phyloP scores from a whole-genome alignment of 768 basidiomycete genomes.

The Stropharia rugosoannulata region DNA sequence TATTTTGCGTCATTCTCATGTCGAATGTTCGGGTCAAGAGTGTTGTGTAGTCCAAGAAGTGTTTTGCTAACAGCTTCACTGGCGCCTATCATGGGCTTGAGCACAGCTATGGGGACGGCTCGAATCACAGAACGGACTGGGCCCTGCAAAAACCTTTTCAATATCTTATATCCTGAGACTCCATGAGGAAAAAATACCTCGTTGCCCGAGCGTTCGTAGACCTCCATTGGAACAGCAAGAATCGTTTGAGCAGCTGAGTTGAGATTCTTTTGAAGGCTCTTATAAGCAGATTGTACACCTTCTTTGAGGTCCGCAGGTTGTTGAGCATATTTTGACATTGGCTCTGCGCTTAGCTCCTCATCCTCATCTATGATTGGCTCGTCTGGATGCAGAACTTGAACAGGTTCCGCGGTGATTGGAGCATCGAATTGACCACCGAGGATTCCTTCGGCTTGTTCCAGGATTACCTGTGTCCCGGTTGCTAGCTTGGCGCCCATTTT shows the following conservation, averaged over 20 bases:
- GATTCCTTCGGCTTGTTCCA: conserved; percentile 92
- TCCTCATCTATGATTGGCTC: conserved; percentile 33
- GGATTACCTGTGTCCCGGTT: conserved; percentile 95
- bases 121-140: conserved; percentile 92
- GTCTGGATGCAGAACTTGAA: conserved; percentile 46
- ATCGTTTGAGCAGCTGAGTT: conserved; percentile 97
- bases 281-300: conserved; percentile 91
- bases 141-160: conserved; percentile 52
- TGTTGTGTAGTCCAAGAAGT: conserved; percentile 88
- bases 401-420: conserved; percentile 64
- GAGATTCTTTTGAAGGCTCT: conserved; percentile 81
- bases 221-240: conserved; percentile 98
- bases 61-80: conserved; percentile 97
- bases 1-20: conserved; percentile 93
- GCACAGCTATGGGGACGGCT: conserved; percentile 94
- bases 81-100: conserved; percentile 98
- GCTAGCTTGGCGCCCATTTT: conserved; percentile 92
- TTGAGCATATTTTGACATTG: conserved; percentile 88
- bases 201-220: conserved; percentile 90
- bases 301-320: conserved; percentile 85
- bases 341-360: conserved; percentile 48
- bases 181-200: conserved; percentile 56
- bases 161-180: not conserved
- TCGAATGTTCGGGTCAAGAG: conserved; percentile 82
- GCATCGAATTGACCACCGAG: conserved; percentile 78